A percentile compares a stretch with the other conserved stretches of the same genome.
Conservation (phyloP, 164 flowering plant genomes). For the Umbellularia californica region DNA sequence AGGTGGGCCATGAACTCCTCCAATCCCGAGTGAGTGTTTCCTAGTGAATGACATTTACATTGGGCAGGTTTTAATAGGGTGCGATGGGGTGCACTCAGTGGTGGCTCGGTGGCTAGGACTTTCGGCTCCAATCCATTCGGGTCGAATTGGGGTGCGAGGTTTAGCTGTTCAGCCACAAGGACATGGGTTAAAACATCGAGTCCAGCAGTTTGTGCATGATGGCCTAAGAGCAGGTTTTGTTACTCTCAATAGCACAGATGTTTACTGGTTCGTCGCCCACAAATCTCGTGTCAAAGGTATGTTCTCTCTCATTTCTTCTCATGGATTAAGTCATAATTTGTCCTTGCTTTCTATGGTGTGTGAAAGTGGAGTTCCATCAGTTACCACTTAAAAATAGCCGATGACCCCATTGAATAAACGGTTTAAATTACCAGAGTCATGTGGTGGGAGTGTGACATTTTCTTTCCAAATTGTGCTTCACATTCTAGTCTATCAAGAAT, state of each 20-base stretch:
- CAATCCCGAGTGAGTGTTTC: background rate
- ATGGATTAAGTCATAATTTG: background rate
- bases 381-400: no score
- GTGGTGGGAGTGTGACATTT: background rate
- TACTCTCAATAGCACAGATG: conserved; percentile 31
- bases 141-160: conserved; percentile 42
- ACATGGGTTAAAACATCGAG: conserved; percentile 34
- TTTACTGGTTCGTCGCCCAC: conserved; percentile 34
- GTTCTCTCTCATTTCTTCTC: background rate
- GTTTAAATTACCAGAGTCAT: background rate
- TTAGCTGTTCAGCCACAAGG: conserved; percentile 37
- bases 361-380: no score
- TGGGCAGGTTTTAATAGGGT: conserved; percentile 44
- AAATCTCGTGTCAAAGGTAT: conserved; percentile 2
- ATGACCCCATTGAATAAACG: background rate
- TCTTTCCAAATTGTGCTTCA: background rate
- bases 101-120: conserved; percentile 53
- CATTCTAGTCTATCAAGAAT: background rate
- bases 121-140: conserved; percentile 27
- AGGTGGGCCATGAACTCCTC: background rate
- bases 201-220: conserved; percentile 23
- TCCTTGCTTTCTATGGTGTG: background rate
- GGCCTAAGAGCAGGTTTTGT: conserved; percentile 32
- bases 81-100: conserved; percentile 55
- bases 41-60: background rate